phyloP scores from a whole-genome alignment of 306 rosid genomes.

The Astragalus glycyphyllos region DNA sequence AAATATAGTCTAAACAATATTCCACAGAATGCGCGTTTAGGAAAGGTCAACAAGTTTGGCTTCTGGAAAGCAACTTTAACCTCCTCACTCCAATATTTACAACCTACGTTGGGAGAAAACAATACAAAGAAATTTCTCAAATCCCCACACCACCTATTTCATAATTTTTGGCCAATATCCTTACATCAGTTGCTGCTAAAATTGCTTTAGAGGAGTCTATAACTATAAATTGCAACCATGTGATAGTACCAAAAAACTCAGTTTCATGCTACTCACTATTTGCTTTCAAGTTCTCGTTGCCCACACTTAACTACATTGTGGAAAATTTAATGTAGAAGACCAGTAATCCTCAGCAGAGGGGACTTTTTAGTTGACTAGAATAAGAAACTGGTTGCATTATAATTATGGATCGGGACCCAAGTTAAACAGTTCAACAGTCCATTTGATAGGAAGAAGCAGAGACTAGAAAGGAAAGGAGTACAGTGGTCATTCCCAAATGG shows the following conservation, averaged over 20 bases:
- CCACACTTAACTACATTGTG: not conserved
- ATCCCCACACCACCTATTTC: too few relatives aligned
- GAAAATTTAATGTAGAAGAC: not conserved
- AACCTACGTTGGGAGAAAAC: not conserved
- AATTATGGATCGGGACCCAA: not conserved
- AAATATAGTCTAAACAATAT: not conserved
- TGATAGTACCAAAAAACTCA: conserved; percentile 18
- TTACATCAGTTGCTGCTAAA: not conserved
- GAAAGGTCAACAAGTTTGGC: not conserved
- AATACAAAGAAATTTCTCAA: not conserved
- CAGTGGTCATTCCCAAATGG: not conserved
- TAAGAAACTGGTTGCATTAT: not conserved
- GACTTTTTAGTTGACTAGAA: not conserved
- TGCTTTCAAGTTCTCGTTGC: conserved; percentile 2
- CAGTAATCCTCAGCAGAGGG: not conserved
- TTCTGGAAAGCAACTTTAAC: conserved; percentile 10
- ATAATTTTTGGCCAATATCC: conserved; percentile 8
- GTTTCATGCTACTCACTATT: not conserved
- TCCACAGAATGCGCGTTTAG: not conserved
- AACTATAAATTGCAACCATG: not conserved
- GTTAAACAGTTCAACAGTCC: not conserved
- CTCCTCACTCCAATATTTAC: not conserved
- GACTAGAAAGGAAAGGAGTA: not conserved
- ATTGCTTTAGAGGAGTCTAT: not conserved
- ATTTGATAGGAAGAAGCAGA: conserved; percentile 6